Conservation (phyloP, 208 protist species). For the Trypanosoma grayi region DNA sequence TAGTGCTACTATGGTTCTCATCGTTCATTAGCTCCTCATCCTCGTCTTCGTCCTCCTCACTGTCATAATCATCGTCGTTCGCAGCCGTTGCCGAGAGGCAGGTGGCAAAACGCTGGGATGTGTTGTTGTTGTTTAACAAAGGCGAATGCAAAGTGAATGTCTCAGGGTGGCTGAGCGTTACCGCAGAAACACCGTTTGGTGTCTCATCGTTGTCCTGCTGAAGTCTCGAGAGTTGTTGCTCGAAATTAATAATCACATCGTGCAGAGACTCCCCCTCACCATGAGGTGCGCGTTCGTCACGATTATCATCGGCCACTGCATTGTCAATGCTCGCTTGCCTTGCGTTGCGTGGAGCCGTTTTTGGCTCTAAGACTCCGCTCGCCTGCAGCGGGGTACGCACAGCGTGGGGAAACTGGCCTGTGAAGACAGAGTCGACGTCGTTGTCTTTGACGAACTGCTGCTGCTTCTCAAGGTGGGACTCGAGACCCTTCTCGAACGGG, state of each 20-base stretch:
- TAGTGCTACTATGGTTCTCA: not conserved
- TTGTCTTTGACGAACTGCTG: constrained; percentile 63
- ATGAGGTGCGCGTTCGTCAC: too few relatives aligned
- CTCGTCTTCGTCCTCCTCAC: not conserved
- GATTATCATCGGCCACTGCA: not conserved
- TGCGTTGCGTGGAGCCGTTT: not conserved
- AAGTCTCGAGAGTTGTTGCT: not conserved
- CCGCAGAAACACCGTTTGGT: not conserved
- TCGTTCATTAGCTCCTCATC: constrained; percentile 5
- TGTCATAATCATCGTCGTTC: not conserved
- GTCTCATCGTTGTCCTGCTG: not conserved
- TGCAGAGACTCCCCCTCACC: too few relatives aligned
- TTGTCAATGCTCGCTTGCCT: too few relatives aligned
- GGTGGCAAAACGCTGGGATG: constrained; percentile 2
- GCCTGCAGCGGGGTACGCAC: not conserved
- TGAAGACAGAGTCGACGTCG: constrained; percentile 63
- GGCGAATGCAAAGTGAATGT: not conserved
- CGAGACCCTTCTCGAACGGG: constrained; percentile 75
- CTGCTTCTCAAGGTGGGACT: constrained; percentile 60
- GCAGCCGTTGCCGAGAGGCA: constrained; percentile 1
- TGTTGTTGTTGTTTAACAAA: not conserved
- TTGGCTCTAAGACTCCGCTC: not conserved
- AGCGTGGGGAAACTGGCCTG: not conserved
- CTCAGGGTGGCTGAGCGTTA: not conserved
- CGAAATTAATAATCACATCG: too few relatives aligned